Evolutionary conservation across 306 rosid species (phyloP).

Genomic region (Macrotyloma uniflorum): DNA sequence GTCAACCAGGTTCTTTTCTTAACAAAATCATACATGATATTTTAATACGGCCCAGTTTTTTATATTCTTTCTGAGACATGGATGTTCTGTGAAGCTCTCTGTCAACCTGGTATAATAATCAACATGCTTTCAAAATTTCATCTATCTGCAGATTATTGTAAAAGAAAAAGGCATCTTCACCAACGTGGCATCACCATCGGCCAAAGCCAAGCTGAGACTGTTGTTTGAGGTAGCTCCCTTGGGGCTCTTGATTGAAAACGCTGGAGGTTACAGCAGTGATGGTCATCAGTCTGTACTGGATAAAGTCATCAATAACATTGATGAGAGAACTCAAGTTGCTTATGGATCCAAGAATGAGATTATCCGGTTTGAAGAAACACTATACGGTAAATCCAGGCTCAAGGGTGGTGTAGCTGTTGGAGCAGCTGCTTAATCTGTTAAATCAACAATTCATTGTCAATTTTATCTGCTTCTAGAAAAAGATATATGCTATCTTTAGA

Average conservation of each 20-base stretch:
- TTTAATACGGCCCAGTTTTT: not conserved
- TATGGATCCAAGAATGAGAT: constrained; percentile 94
- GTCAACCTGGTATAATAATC: not conserved
- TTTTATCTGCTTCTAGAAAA: constrained; percentile 9
- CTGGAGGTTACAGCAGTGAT: constrained; percentile 97
- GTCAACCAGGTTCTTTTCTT: constrained; percentile 81
- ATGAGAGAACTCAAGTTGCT: constrained; percentile 96
- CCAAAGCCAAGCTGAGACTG: constrained; percentile 93
- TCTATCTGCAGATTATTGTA: constrained; percentile 70
- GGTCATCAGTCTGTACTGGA: constrained; percentile 84
- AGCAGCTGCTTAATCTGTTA: constrained; percentile 64
- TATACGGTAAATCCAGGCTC: constrained; percentile 94
- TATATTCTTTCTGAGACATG: not conserved
- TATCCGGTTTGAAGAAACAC: constrained; percentile 89
- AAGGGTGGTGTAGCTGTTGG: constrained; percentile 91
- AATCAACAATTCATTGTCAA: constrained; percentile 22
- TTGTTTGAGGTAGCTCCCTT: constrained; percentile 98
- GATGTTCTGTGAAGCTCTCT: not conserved
- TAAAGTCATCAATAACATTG: constrained; percentile 71
- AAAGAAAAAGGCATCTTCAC: constrained; percentile 96
- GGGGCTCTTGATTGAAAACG: constrained; percentile 84
- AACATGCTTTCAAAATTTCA: not conserved
- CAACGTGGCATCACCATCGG: constrained; percentile 83
- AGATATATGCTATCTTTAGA: constrained; percentile 32
- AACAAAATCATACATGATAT: constrained; percentile 28